Percentiles rank a stretch among this genome's conserved stretches.
These are phyloP conservation scores for Wallacemonas sp. DNA, from an alignment of 208 protist genomes.

Conservation along the genomic window DNA sequence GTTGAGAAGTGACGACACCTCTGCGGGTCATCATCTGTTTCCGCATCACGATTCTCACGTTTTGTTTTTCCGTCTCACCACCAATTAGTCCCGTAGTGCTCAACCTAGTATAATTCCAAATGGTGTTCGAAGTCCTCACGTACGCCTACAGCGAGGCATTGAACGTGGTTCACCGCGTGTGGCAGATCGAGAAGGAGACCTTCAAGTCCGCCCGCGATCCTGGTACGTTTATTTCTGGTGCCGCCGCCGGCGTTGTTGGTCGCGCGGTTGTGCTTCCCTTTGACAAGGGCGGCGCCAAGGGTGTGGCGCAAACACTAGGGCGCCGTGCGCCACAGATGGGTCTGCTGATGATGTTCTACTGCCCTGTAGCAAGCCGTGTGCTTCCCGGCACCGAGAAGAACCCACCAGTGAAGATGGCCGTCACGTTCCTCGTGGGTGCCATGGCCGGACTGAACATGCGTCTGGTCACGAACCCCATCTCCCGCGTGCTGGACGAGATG, in stretches of 20 bases:
- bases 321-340: constrained; percentile 83
- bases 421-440: constrained; percentile 81
- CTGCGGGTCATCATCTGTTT: not conserved
- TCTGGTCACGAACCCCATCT: constrained; percentile 83
- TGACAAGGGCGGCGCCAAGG: constrained; percentile 81
- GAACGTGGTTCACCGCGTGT: constrained; percentile 37
- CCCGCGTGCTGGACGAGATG: constrained; percentile 81
- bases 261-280: constrained; percentile 59
- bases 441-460: constrained; percentile 85
- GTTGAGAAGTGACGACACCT: too few relatives aligned
- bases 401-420: constrained; percentile 71
- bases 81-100: not conserved
- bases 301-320: constrained; percentile 55
- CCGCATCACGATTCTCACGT: not conserved
- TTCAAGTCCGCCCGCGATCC: constrained; percentile 66
- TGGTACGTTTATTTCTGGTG: constrained; percentile 77
- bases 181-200: constrained; percentile 69
- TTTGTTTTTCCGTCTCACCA: not conserved
- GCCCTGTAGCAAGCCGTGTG: constrained; percentile 57
- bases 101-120: constrained; percentile 11
- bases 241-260: constrained; percentile 64
- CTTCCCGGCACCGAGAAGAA: constrained; percentile 66
- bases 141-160: constrained; percentile 38
- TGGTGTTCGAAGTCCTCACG: constrained; percentile 58
- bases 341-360: constrained; percentile 89